Evolutionary conservation across 2,329 filamentous ascomycete genomes (phyloP), one percentile per base, ranked within the genome.

Genomic region (Hymenoscyphus occultus): DNA sequence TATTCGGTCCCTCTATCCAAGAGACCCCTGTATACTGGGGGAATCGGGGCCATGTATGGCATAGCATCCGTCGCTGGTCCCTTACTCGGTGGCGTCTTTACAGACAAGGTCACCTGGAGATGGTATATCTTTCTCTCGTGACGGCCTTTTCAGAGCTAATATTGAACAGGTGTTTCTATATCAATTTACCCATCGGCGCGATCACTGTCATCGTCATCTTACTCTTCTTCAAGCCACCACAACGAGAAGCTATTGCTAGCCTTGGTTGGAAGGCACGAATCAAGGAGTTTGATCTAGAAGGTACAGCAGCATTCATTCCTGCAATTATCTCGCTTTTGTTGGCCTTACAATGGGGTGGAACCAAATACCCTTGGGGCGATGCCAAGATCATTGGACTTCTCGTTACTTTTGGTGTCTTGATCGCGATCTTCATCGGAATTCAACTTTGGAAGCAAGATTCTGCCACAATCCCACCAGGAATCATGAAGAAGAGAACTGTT

Each of bases 401-500:
- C 19, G 64, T 68, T 19, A 39, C 51, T 4, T 68, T 68, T 54
- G 66, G 54, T n/a, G 40, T 65, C 19, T 42, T 65, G 61, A 59
- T 61, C 19, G 39, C 22, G 12, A 48, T 57, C 19, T 67, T 67
- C 62, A 31, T 67, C 54, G 63, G 32, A 6, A 64, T 66, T 14
- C 64, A 66, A 39, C 61, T 66, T 35, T 66, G 64, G 64, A 63
- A 66, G 40, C 58, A 61, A 39, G 61, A 66, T 19, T 66, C 64
- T 28, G 64, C 56, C 19, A 66, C 64, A 13, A 58, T 69, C 10
- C 65, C 56, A 75, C 79, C 51, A 73, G 77, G 77, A 0, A 75
- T 85, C 45, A 59, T 84, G 9, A 69, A 68, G 4, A 76, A 77
- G 59, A 76, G 80, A 1, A 71, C 78, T 39, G 77, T 84, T 76